phyloP scores from a whole-genome alignment of 495 filamentous ascomycete species.

The Podospora bellae-mahoneyi region DNA sequence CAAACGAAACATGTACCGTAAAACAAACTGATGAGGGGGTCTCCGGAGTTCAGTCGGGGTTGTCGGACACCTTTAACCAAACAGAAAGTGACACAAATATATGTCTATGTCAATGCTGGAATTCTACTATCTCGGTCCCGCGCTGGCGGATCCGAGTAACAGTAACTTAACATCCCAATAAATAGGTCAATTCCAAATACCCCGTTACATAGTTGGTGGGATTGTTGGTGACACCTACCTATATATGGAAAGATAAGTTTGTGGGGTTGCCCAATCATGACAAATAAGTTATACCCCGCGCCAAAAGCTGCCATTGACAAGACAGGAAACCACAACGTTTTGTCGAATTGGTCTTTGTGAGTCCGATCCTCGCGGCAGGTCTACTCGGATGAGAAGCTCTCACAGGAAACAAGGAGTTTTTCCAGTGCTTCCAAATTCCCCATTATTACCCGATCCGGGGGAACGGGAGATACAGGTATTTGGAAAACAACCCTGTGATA shows the following conservation, averaged over 20 bases:
- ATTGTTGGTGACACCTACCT: background rate
- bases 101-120: background rate
- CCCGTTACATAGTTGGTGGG: background rate
- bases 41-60: background rate
- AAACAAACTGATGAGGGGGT: background rate
- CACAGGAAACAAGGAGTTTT: background rate
- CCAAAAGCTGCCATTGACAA: background rate
- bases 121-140: background rate
- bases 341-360: background rate
- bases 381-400: background rate
- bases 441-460: background rate
- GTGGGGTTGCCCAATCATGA: background rate
- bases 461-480: background rate
- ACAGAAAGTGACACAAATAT: background rate
- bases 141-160: background rate
- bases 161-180: background rate
- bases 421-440: background rate
- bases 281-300: background rate
- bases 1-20: background rate
- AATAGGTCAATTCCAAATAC: background rate
- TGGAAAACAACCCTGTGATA: slow-evolving; percentile 6
- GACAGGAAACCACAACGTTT: too few relatives aligned
- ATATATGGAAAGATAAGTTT: background rate
- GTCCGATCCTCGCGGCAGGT: background rate
- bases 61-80: background rate